Evolutionary conservation across 345 rosid genomes (phyloP), one percentile per base, ranked within the genome.

Genomic region (Durio zibethinus): DNA sequence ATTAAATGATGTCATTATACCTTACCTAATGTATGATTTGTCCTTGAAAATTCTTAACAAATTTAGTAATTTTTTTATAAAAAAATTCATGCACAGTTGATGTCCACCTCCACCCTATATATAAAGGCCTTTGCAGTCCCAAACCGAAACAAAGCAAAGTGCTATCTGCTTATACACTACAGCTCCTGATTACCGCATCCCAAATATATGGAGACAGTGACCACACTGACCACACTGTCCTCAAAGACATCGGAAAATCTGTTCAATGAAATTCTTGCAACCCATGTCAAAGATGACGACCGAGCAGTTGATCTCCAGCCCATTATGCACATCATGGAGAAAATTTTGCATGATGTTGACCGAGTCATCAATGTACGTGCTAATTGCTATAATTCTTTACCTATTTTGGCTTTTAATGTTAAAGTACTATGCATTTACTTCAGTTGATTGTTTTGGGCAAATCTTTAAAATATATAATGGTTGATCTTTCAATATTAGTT

Each of bases 261-360:
- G 72, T 33, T 16, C 64, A 79, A 67, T 72, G 81, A 83, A 77
- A 76, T 87, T 54, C 80, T 25, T 48, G 83, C 84, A 21, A 87
- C 87, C 23, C 88, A 85, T 79, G 16, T 74, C 42, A 83, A 83
- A 0, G 90, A 85, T 40, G 84, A n/a, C 1, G 4, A 85, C 3
- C 85, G 83, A 7, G 76, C 67, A 25, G 78, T 87, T 71, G 85
- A 85, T 10, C 80, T 82, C 74, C 67, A 45, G 48, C 83, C 82
- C 10, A 81, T 87, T 36, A 82, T 87, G 52, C 14, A 29, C 2
- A 74, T 82, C 64, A 72, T 78, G 16, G 84, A 83, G 63, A 80
- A 76, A 45, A 80, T 85, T 25, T 76, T 87, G 36, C 80, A 10
- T 16, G 65, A 62, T 75, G 79, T 83, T 15, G 82, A 67, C 29